Conservation (phyloP, 345 rosid species). For the Brassica juncea region DNA sequence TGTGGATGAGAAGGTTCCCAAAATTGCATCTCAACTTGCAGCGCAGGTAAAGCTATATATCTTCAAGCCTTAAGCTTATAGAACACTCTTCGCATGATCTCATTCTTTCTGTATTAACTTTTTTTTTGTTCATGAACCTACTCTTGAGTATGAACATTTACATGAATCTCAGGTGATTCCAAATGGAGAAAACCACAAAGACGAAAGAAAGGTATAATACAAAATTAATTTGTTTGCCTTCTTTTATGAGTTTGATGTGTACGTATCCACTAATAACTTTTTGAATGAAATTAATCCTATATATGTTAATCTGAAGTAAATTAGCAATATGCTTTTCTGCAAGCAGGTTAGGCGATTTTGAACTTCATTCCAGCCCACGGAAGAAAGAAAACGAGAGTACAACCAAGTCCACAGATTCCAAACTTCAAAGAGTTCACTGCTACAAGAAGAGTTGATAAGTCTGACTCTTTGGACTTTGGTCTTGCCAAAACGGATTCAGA, state of each 20-base stretch:
- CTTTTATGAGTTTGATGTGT: slow-evolving; percentile 81
- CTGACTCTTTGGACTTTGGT: background rate
- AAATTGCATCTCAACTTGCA: no score
- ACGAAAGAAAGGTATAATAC: slow-evolving; percentile 50
- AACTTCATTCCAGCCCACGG: slow-evolving; percentile 45
- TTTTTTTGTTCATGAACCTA: no score
- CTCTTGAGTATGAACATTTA: no score
- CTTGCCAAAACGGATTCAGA: slow-evolving; percentile 36
- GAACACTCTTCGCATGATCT: no score
- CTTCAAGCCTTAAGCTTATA: no score
- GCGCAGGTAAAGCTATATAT: no score
- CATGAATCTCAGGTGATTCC: no score
- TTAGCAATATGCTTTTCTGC: slow-evolving; percentile 31
- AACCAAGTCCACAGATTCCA: slow-evolving; percentile 25
- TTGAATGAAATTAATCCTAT: background rate
- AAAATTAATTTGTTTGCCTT: slow-evolving; percentile 51
- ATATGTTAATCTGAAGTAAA: slow-evolving; percentile 10
- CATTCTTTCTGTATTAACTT: no score
- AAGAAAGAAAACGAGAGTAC: slow-evolving; percentile 45
- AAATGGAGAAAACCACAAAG: slow-evolving; percentile 44
- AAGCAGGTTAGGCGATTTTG: slow-evolving; percentile 61
- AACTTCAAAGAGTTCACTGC: background rate
- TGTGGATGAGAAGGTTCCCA: no score
- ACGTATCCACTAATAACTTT: slow-evolving; percentile 26
- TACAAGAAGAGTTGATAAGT: slow-evolving; percentile 13